Evolutionary conservation across 2,329 filamentous ascomycete species (phyloP).

Genomic region (Talaromyces atroroseus): DNA sequence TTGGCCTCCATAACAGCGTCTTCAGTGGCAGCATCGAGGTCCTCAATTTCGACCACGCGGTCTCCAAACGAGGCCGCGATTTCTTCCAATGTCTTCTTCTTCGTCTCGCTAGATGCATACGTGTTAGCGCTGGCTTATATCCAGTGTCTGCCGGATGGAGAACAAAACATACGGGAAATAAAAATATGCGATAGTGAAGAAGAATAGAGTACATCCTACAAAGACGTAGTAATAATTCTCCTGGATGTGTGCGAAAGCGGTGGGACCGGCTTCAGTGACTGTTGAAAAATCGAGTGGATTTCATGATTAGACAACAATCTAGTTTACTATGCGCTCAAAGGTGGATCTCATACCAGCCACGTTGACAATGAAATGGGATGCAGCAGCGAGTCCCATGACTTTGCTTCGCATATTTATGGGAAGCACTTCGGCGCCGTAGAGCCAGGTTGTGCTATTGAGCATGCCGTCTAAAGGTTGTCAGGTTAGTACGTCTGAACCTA

Average conservation of each 20-base stretch:
- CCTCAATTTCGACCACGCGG: slow-evolving; percentile 31
- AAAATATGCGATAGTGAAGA: slow-evolving; percentile 48
- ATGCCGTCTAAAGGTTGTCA: slow-evolving; percentile 38
- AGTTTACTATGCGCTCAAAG: slow-evolving; percentile 8
- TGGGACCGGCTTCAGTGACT: slow-evolving; percentile 52
- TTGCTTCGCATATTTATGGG: slow-evolving; percentile 51
- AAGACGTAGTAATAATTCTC: slow-evolving; percentile 60
- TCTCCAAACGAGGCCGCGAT: slow-evolving; percentile 48
- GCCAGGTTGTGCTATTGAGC: slow-evolving; percentile 52
- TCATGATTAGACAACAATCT: too few species aligned
- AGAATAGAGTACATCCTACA: slow-evolving; percentile 49
- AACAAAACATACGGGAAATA: slow-evolving; percentile 46
- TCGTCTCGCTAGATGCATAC: slow-evolving; percentile 39
- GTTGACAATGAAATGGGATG: slow-evolving; percentile 52
- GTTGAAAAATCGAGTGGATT: not conserved
- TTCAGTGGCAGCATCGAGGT: slow-evolving; percentile 12
- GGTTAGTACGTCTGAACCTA: not conserved
- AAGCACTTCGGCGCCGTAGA: slow-evolving; percentile 53
- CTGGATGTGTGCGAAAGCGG: slow-evolving; percentile 52
- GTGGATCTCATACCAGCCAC: slow-evolving; percentile 36
- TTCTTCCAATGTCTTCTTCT: slow-evolving; percentile 45
- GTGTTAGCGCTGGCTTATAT: not conserved
- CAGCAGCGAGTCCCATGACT: slow-evolving; percentile 51
- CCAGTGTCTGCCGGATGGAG: not conserved
- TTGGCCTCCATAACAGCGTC: slow-evolving; percentile 15